phyloP scores from a whole-genome alignment of 2,329 filamentous ascomycete species.

The Penicillium sp. region DNA sequence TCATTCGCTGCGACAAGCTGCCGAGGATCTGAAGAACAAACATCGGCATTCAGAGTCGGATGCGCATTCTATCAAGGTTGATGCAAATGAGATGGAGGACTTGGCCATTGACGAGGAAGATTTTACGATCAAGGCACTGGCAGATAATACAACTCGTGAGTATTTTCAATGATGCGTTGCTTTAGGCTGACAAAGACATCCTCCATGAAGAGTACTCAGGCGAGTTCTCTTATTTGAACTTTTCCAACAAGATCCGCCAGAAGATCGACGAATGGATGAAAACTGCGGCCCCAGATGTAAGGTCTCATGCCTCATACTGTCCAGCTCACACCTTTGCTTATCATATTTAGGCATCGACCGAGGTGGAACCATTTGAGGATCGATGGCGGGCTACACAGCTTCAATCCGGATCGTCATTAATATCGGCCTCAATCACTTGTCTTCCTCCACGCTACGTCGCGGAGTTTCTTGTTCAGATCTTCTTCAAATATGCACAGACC shows the following conservation, averaged over 20 bases:
- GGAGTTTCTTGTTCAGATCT: conserved; percentile 40
- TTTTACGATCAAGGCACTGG: conserved; percentile 38
- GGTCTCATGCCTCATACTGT: not conserved
- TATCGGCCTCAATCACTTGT: conserved; percentile 36
- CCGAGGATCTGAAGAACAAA: conserved; percentile 41
- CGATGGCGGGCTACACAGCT: conserved; percentile 41
- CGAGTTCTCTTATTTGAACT: conserved; percentile 43
- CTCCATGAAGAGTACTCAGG: conserved; percentile 38
- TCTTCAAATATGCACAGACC: conserved; percentile 42
- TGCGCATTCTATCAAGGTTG: conserved; percentile 26
- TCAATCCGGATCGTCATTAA: conserved; percentile 36
- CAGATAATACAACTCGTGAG: conserved; percentile 39
- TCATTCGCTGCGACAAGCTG: conserved; percentile 40
- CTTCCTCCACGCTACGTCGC: conserved; percentile 42
- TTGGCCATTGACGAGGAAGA: conserved; percentile 40
- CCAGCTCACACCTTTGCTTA: not conserved
- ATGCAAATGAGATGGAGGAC: conserved; percentile 37
- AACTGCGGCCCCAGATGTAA: conserved; percentile 34
- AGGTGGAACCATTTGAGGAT: conserved; percentile 39
- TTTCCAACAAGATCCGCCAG: conserved; percentile 40
- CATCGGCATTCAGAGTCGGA: conserved; percentile 32
- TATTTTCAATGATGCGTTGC: not conserved
- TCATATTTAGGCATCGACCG: conserved; percentile 28
- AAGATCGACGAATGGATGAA: conserved; percentile 44
- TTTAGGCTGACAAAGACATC: not conserved